Evolutionary conservation across 805 yeast species (phyloP).

Genomic region (Kodamaea leandrae): DNA sequence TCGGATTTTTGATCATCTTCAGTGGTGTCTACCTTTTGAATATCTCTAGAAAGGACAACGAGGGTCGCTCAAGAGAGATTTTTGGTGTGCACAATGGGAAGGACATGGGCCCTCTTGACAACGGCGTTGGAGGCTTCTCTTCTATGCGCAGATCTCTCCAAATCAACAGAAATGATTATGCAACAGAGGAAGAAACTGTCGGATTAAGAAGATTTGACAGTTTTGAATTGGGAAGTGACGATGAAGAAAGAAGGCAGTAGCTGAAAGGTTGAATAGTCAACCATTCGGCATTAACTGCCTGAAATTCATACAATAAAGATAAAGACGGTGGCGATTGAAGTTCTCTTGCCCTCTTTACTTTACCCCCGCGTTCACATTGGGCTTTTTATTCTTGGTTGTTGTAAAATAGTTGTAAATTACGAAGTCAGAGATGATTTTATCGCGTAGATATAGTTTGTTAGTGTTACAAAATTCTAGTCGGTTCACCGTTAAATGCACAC

Average conservation of each 20-base stretch:
- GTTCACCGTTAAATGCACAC: too few species aligned
- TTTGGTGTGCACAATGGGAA: constrained; percentile 54
- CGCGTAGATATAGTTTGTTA: too few species aligned
- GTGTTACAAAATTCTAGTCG: too few species aligned
- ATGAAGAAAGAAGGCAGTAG: constrained; percentile 22
- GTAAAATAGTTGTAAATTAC: background rate
- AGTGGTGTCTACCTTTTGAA: constrained; percentile 83
- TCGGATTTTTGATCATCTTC: constrained; percentile 85
- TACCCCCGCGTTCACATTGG: too few species aligned
- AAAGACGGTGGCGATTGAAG: too few species aligned
- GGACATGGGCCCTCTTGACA: constrained; percentile 69
- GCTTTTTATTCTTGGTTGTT: too few species aligned
- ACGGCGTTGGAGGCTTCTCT: constrained; percentile 69
- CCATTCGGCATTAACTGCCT: too few species aligned
- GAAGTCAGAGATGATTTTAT: too few species aligned
- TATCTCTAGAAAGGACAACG: constrained; percentile 65
- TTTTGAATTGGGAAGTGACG: constrained; percentile 49
- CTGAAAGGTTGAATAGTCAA: background rate
- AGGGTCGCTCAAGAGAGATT: constrained; percentile 53
- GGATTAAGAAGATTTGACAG: constrained; percentile 62
- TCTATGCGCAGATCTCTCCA: constrained; percentile 79
- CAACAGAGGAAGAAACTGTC: constrained; percentile 45
- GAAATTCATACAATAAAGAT: too few species aligned
- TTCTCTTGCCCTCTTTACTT: too few species aligned
- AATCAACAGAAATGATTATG: constrained; percentile 42